Percentiles rank a stretch among this genome's conserved stretches.
Evolutionary conservation across 2,329 filamentous ascomycete species (phyloP).

Genomic region (Sporothrix dimorphospora): DNA sequence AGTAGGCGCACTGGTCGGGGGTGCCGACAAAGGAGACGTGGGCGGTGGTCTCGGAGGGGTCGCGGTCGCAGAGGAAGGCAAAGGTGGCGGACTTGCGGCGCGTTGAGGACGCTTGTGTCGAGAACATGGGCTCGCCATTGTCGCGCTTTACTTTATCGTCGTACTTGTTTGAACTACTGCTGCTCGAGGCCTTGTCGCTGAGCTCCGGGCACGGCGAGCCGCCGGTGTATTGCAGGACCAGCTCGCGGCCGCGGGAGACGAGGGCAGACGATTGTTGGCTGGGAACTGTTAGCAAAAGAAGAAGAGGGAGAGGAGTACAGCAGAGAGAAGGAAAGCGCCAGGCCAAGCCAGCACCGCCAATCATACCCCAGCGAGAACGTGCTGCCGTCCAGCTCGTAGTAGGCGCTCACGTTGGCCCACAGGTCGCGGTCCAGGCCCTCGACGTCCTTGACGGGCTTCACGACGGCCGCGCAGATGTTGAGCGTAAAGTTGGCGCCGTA

Average conservation of each 20-base stretch:
- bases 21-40: constrained; percentile 84
- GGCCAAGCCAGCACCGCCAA: constrained; percentile 29
- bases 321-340: constrained; percentile 22
- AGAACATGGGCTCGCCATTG: constrained; percentile 37
- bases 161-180: constrained; percentile 40
- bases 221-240: constrained; percentile 75
- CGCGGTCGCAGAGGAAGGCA: constrained; percentile 89
- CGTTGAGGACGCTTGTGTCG: constrained; percentile 24
- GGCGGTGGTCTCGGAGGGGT: constrained; percentile 69
- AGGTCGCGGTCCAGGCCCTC: constrained; percentile 63
- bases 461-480: constrained; percentile 79
- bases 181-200: constrained; percentile 37
- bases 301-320: not conserved
- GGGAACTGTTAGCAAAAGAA: not conserved
- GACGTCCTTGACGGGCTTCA: constrained; percentile 65
- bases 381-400: constrained; percentile 68
- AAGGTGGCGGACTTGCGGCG: constrained; percentile 81
- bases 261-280: constrained; percentile 60
- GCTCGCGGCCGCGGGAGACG: constrained; percentile 68
- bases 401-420: constrained; percentile 78
- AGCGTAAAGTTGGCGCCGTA: constrained; percentile 81
- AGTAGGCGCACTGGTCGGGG: constrained; percentile 89
- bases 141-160: not conserved
- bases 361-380: constrained; percentile 76
- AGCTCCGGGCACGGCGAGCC: constrained; percentile 72